These are phyloP conservation scores for Kazachstania viticola DNA, from an alignment of 805 yeast species.

Conservation along the genomic window DNA sequence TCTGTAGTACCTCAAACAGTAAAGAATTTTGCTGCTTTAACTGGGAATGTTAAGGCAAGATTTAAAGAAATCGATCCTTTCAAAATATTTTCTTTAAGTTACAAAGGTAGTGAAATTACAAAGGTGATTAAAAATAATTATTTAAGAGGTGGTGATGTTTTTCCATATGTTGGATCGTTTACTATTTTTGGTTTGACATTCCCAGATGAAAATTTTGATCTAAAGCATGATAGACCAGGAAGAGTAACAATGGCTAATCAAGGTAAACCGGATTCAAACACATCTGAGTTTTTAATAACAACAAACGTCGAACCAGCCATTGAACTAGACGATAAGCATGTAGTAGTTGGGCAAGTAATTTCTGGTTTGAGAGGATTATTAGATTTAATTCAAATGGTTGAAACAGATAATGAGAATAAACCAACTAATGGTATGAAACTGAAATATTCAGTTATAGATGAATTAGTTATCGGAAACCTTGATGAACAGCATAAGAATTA, in stretches of 20 bases:
- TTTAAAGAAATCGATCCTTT: slow-evolving; percentile 19
- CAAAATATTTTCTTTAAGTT: slow-evolving; percentile 22
- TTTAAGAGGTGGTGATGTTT: slow-evolving; percentile 85
- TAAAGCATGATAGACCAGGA: slow-evolving; percentile 60
- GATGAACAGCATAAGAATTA: slow-evolving; percentile 11
- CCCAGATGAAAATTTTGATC: slow-evolving; percentile 63
- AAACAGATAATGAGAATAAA: slow-evolving; percentile 20
- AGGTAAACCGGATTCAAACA: slow-evolving; percentile 49
- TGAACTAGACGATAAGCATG: slow-evolving; percentile 52
- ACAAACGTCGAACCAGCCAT: slow-evolving; percentile 33
- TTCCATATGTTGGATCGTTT: slow-evolving; percentile 64
- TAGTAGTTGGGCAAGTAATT: slow-evolving; percentile 68
- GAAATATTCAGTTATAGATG: slow-evolving; percentile 20
- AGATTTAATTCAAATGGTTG: not conserved
- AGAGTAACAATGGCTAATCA: slow-evolving; percentile 62
- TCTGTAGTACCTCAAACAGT: slow-evolving; percentile 53
- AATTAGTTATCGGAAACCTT: slow-evolving; percentile 2
- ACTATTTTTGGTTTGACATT: slow-evolving; percentile 68
- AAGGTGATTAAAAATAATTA: slow-evolving; percentile 61
- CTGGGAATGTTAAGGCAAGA: slow-evolving; percentile 29
- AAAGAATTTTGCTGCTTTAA: slow-evolving; percentile 42
- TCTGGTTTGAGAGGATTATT: slow-evolving; percentile 39
- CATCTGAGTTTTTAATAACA: slow-evolving; percentile 62
- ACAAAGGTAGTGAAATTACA: slow-evolving; percentile 56
- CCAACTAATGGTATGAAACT: slow-evolving; percentile 37